phyloP scores from a whole-genome alignment of 164 flowering plant species.

The Santalum album region DNA sequence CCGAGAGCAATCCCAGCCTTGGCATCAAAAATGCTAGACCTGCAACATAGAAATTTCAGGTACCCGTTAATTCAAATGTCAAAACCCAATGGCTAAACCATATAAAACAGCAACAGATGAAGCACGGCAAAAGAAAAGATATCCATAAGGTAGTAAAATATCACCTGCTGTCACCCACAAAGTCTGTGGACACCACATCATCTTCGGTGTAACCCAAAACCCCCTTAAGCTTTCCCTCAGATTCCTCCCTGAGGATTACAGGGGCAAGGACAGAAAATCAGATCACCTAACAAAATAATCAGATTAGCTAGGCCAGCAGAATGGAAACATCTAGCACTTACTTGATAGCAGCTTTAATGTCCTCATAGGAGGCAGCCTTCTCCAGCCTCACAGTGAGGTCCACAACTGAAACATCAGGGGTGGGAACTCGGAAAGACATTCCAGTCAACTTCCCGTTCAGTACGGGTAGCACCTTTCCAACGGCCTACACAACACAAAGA shows the following conservation, averaged over 20 bases:
- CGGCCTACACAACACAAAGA: conserved; percentile 36
- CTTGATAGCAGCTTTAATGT: conserved; percentile 61
- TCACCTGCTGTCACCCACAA: conserved; percentile 82
- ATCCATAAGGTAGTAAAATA: background rate
- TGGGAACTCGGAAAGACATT: conserved; percentile 76
- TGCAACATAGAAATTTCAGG: too few species aligned
- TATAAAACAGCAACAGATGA: too few species aligned
- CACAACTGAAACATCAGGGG: conserved; percentile 66
- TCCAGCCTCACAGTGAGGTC: conserved; percentile 69
- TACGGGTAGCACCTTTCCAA: conserved; percentile 62
- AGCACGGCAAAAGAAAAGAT: too few species aligned
- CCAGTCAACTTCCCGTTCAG: conserved; percentile 67
- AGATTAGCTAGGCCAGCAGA: too few species aligned
- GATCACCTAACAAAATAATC: too few species aligned
- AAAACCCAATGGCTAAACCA: too few species aligned
- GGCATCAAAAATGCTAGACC: conserved; percentile 97
- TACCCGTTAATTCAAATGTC: too few species aligned
- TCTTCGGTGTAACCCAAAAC: conserved; percentile 88
- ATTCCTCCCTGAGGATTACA: conserved; percentile 48
- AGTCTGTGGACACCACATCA: conserved; percentile 88
- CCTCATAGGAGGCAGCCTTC: conserved; percentile 47
- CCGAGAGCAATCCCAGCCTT: conserved; percentile 93
- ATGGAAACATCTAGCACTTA: conserved; percentile 11
- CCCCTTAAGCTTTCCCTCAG: conserved; percentile 80
- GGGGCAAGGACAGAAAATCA: background rate